Evolutionary conservation across 495 filamentous ascomycete species (phyloP).

Genomic region (Halenospora varia): DNA sequence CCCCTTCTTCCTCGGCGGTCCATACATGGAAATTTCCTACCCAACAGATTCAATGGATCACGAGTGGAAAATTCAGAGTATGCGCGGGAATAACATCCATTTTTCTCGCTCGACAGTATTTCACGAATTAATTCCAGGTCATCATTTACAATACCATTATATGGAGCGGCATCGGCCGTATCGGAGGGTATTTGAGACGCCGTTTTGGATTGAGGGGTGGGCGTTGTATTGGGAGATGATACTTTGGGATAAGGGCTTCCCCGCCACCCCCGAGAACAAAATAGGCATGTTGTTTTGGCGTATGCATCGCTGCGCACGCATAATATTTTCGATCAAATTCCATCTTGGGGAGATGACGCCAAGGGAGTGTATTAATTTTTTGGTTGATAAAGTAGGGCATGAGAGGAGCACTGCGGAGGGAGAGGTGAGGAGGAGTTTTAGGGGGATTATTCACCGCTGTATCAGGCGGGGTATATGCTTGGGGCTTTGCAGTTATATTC

Average conservation of each 20-base stretch:
- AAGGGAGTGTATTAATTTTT: conserved; percentile 45
- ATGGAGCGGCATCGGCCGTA: conserved; percentile 39
- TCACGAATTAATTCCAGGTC: conserved; percentile 53
- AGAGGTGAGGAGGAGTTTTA: conserved; percentile 45
- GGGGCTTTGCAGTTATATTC: conserved; percentile 44
- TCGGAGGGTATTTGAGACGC: conserved; percentile 43
- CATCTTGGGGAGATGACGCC: conserved; percentile 43
- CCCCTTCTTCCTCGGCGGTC: conserved; percentile 51
- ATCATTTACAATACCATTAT: conserved; percentile 45
- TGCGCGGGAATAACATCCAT: conserved; percentile 49
- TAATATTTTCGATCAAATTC: conserved; percentile 47
- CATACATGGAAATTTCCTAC: conserved; percentile 44
- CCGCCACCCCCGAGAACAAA: conserved; percentile 38
- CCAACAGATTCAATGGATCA: conserved; percentile 45
- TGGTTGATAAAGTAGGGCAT: conserved; percentile 43
- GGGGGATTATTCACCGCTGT: conserved; percentile 44
- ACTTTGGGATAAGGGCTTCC: conserved; percentile 38
- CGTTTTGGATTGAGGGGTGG: conserved; percentile 53
- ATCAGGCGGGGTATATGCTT: conserved; percentile 50
- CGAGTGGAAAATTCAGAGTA: conserved; percentile 45
- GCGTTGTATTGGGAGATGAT: conserved; percentile 52
- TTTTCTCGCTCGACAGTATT: conserved; percentile 49
- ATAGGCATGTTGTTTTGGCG: conserved; percentile 49
- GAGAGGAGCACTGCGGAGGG: conserved; percentile 52
- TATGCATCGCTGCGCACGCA: conserved; percentile 51